phyloP scores from a whole-genome alignment of 1,284 basidiomycete genomes.

The Apiotrichum sp. region DNA sequence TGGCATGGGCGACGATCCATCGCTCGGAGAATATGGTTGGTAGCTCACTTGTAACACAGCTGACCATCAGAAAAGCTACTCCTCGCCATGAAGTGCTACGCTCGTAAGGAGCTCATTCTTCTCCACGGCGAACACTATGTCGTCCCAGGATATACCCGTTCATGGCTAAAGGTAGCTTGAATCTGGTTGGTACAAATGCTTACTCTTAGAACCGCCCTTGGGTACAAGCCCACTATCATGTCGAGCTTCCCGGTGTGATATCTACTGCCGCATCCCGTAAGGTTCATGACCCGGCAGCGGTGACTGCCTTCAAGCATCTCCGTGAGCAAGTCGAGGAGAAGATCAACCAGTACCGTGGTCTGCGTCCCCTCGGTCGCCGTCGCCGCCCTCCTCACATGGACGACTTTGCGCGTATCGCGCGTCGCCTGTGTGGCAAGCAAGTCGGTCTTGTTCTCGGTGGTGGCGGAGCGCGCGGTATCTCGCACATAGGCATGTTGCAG shows the following conservation, averaged over 20 bases:
- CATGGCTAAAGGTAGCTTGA: conserved; percentile 79
- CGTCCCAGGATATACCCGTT: conserved; percentile 82
- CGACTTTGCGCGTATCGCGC: conserved; percentile 87
- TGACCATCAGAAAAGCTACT: conserved; percentile 60
- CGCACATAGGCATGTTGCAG: conserved; percentile 82
- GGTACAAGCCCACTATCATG: conserved; percentile 53
- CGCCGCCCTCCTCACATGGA: conserved; percentile 72
- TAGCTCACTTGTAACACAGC: neutral
- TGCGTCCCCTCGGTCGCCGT: conserved; percentile 61
- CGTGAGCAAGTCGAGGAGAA: conserved; percentile 84
- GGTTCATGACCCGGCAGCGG: conserved; percentile 77
- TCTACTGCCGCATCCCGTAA: conserved; percentile 55
- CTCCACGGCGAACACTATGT: conserved; percentile 89
- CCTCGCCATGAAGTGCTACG: conserved; percentile 90
- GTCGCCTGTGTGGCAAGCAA: conserved; percentile 84
- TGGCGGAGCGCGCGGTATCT: conserved; percentile 89
- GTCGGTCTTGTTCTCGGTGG: conserved; percentile 93
- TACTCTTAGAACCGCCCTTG: conserved; percentile 72
- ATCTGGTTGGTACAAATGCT: neutral
- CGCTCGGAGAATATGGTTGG: conserved; percentile 67
- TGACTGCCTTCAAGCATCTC: conserved; percentile 66
- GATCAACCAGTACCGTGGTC: conserved; percentile 77
- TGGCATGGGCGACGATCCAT: conserved; percentile 89
- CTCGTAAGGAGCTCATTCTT: conserved; percentile 90
- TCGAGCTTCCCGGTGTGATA: conserved; percentile 51